A percentile compares a stretch with the other conserved stretches of the same genome.
Evolutionary conservation across 2,329 filamentous ascomycete genomes (phyloP).

Genomic region (Colletotrichum sansevieriae): DNA sequence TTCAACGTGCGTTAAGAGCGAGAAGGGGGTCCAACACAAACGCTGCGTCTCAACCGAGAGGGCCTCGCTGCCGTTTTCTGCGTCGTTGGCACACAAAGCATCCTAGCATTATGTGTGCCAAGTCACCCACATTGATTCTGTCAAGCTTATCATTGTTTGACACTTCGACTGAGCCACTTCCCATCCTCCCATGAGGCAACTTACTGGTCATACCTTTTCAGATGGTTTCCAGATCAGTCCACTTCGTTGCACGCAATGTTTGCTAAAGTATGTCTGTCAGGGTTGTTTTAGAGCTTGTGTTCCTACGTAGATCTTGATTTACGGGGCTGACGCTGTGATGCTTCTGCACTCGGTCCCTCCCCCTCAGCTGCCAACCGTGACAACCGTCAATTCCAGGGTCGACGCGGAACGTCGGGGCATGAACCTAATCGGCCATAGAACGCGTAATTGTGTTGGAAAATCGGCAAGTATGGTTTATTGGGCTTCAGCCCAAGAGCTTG

Average conservation of each 20-base stretch:
- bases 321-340: slow-evolving; percentile 16
- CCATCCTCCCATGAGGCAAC: slow-evolving; percentile 16
- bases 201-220: slow-evolving; percentile 3
- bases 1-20: slow-evolving; percentile 6
- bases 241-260: slow-evolving; percentile 12
- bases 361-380: slow-evolving; percentile 3
- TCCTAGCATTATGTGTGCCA: neutral
- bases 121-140: slow-evolving; percentile 6
- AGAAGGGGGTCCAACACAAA: neutral
- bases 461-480: neutral
- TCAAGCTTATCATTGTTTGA: slow-evolving; percentile 20
- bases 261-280: neutral
- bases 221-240: slow-evolving; percentile 5
- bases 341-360: slow-evolving; percentile 20
- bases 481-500: neutral
- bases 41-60: neutral
- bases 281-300: neutral
- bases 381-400: neutral
- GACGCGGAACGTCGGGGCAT: slow-evolving; percentile 2
- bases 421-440: slow-evolving; percentile 11
- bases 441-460: neutral
- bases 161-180: slow-evolving; percentile 17
- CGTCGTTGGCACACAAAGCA: slow-evolving; percentile 5
- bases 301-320: slow-evolving; percentile 1
- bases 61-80: neutral